A percentile compares a stretch with the other conserved stretches of the same genome.
Conservation (phyloP, 192 early-diverging fungal species). For the Linderina pennispora region DNA sequence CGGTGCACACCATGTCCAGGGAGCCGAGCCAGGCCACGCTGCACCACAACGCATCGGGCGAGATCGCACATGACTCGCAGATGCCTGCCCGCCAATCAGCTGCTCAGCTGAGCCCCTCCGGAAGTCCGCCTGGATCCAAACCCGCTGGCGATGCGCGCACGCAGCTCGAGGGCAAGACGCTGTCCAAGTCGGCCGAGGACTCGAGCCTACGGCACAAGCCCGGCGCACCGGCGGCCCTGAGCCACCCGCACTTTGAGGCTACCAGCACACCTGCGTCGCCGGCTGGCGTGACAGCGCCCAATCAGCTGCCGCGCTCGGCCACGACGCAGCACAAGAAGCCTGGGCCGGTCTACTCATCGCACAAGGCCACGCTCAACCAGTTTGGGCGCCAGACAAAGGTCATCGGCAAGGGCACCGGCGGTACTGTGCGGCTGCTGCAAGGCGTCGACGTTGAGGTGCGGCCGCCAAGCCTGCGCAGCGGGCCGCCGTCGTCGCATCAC, state of each 20-base stretch:
- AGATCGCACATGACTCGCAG: conserved; percentile 1
- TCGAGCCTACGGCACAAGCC: not conserved
- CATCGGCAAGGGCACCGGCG: conserved; percentile 65
- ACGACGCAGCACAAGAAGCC: conserved; percentile 24
- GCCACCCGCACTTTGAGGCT: not conserved
- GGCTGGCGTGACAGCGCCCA: conserved; percentile 1
- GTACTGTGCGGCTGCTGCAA: conserved; percentile 64
- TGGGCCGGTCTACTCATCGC: conserved; percentile 34
- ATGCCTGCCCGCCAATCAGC: too few species aligned
- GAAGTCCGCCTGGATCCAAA: too few species aligned
- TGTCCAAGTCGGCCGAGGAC: not conserved
- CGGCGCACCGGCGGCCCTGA: too few species aligned
- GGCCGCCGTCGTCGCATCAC: conserved; percentile 34
- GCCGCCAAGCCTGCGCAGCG: conserved; percentile 42
- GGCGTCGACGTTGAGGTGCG: conserved; percentile 27
- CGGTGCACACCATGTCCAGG: conserved; percentile 27
- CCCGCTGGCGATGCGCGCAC: conserved; percentile 2
- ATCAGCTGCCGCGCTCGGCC: not conserved
- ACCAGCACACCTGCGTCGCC: not conserved
- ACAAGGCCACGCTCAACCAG: conserved; percentile 48
- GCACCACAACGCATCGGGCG: conserved; percentile 23
- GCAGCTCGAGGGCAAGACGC: conserved; percentile 17
- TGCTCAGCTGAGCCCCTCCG: too few species aligned
- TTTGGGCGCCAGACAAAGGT: conserved; percentile 58
- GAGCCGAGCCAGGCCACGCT: conserved; percentile 41